Conservation (phyloP, 2,329 filamentous ascomycete species). For the Colletotrichum incanum region DNA sequence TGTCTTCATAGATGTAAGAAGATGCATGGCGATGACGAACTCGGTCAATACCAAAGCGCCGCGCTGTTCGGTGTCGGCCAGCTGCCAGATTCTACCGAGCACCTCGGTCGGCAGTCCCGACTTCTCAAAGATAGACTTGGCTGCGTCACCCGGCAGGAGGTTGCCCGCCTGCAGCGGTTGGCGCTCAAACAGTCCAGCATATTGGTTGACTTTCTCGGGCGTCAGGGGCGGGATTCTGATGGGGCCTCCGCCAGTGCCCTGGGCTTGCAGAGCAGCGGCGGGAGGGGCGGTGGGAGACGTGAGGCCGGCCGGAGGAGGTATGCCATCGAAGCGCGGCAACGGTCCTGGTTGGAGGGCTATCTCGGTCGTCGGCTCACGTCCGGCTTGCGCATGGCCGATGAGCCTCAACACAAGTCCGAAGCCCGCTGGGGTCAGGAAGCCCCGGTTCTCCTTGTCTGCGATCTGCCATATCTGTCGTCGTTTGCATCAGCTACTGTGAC, state of each 20-base stretch:
- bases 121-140: conserved; percentile 95
- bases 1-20: conserved; percentile 92
- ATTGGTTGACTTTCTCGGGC: conserved; percentile 91
- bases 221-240: conserved; percentile 91
- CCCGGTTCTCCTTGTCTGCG: conserved; percentile 95
- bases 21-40: conserved; percentile 98
- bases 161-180: conserved; percentile 82
- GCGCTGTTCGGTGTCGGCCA: conserved; percentile 94
- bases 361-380: conserved; percentile 84
- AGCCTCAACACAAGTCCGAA: conserved; percentile 94
- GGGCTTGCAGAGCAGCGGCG: conserved; percentile 66
- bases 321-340: conserved; percentile 92
- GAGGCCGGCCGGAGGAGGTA: conserved; percentile 56
- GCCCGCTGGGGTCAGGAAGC: conserved; percentile 91
- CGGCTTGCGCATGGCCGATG: conserved; percentile 95
- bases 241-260: conserved; percentile 74
- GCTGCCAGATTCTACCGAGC: conserved; percentile 94
- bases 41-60: conserved; percentile 90
- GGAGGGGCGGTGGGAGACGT: conserved; percentile 63
- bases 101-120: conserved; percentile 91
- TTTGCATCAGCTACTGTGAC: conserved; percentile 12
- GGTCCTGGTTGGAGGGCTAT: conserved; percentile 89
- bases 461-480: conserved; percentile 93
- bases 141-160: conserved; percentile 85
- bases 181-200: conserved; percentile 90